These are phyloP conservation scores for Rhizopus stolonifer DNA, from an alignment of 371 early-diverging fungal genomes.

Conservation along the genomic window DNA sequence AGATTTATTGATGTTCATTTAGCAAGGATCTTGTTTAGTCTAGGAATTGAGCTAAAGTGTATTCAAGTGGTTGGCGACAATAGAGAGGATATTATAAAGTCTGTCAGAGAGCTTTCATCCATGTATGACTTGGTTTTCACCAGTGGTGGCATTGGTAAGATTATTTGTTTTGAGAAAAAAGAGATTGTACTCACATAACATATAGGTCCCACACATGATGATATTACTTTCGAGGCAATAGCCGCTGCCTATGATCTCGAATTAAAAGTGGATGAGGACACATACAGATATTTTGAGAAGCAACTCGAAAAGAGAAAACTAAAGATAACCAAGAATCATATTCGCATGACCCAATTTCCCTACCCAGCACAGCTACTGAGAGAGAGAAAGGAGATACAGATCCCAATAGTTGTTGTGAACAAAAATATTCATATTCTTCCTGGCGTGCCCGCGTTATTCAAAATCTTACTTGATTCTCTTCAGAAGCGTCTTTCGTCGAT, in stretches of 20 bases:
- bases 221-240: conserved; percentile 68
- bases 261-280: conserved; percentile 50
- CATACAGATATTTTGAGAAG: conserved; percentile 49
- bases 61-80: conserved; percentile 62
- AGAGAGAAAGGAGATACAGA: conserved; percentile 46
- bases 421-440: conserved; percentile 64
- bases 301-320: conserved; percentile 15
- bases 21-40: conserved; percentile 56
- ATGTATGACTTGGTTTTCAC: conserved; percentile 62
- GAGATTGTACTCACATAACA: neutral
- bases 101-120: conserved; percentile 45
- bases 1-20: neutral
- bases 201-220: conserved; percentile 66
- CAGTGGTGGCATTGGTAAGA: conserved; percentile 62
- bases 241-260: conserved; percentile 58
- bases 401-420: conserved; percentile 61
- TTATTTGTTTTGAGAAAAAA: neutral
- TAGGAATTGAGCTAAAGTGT: conserved; percentile 56
- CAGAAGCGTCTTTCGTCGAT: conserved; percentile 7
- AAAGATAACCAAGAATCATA: conserved; percentile 22
- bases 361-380: conserved; percentile 31
- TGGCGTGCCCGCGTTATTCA: conserved; percentile 62
- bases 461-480: conserved; percentile 37
- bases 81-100: conserved; percentile 38
- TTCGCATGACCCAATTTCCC: conserved; percentile 68